These are phyloP conservation scores for Whalleya microplaca DNA, from an alignment of 2,329 filamentous ascomycete species.

Conservation along the genomic window DNA sequence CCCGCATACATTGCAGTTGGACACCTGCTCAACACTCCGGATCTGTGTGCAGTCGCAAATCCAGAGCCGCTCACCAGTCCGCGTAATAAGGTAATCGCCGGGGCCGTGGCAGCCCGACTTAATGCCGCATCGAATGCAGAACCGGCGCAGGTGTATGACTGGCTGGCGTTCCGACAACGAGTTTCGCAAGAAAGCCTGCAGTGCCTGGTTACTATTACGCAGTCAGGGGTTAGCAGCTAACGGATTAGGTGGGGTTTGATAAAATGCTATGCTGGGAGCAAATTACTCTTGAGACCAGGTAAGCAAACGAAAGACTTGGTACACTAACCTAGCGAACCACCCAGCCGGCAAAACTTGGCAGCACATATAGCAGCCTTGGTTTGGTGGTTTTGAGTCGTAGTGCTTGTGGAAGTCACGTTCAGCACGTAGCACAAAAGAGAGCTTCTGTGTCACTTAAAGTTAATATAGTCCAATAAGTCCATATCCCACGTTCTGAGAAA, in stretches of 20 bases:
- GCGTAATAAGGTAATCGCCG: constrained; percentile 16
- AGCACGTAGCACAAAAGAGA: constrained; percentile 20
- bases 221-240: no score
- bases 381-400: constrained; percentile 2
- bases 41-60: constrained; percentile 17
- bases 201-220: constrained; percentile 8
- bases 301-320: no score
- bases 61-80: constrained; percentile 12
- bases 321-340: constrained; percentile 10
- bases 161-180: not conserved
- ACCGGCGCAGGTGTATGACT: constrained; percentile 22
- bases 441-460: not conserved
- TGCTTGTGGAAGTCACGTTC: constrained; percentile 25
- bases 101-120: constrained; percentile 16
- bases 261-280: no score
- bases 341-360: constrained; percentile 13
- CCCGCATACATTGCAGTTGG: constrained; percentile 13
- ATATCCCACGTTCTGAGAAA: not conserved
- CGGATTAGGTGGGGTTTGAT: no score
- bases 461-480: not conserved
- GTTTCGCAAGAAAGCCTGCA: constrained; percentile 2
- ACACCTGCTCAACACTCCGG: not conserved
- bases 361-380: constrained; percentile 26
- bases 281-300: no score
- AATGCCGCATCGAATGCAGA: constrained; percentile 28